These are phyloP conservation scores for Monotropa hypopitys DNA, from an alignment of 179 eudicot species.

Conservation along the genomic window DNA sequence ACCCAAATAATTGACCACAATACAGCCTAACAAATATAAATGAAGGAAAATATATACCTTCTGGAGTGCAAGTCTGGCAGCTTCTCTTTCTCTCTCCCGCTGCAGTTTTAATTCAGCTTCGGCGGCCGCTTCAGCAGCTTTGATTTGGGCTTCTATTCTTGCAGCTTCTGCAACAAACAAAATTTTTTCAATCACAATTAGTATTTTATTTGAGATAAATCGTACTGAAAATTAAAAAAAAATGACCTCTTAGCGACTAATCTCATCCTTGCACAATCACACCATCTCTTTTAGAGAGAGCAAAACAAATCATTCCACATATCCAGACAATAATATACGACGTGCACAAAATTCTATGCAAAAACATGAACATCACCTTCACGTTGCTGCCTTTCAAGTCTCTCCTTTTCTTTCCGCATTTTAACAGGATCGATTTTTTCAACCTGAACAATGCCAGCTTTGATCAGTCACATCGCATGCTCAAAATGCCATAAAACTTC, in stretches of 20 bases:
- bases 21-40: background rate
- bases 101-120: constrained; percentile 29
- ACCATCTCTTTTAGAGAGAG: background rate
- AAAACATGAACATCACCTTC: constrained; percentile 34
- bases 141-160: constrained; percentile 55
- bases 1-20: background rate
- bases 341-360: background rate
- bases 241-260: background rate
- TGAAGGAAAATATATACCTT: constrained; percentile 29
- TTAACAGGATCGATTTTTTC: constrained; percentile 28
- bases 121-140: constrained; percentile 40
- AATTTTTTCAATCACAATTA: background rate
- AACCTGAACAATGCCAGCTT: constrained; percentile 22
- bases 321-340: background rate
- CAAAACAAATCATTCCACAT: background rate
- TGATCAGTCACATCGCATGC: background rate
- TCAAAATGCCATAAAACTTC: background rate
- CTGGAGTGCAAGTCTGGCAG: constrained; percentile 46
- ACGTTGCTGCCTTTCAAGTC: constrained; percentile 37
- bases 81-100: constrained; percentile 47
- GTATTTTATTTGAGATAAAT: background rate
- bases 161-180: constrained; percentile 38
- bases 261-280: background rate
- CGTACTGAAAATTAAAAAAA: too few species aligned
- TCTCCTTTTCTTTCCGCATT: constrained; percentile 40